phyloP scores from a whole-genome alignment of 2,329 filamentous ascomycete species.

The Colletotrichum tamarilloi region DNA sequence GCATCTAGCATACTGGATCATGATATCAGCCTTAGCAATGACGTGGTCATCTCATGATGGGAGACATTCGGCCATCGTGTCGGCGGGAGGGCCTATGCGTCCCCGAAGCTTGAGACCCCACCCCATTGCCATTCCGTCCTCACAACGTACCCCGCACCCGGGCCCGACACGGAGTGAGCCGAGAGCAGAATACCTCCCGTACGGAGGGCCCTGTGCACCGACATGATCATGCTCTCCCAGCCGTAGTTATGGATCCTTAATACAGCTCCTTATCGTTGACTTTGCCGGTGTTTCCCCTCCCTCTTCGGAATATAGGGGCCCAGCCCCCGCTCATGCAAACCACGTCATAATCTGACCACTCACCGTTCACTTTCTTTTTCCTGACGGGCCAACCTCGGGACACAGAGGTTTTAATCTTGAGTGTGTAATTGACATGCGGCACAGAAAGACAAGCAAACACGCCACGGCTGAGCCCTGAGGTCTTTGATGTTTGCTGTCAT shows the following conservation, averaged over 20 bases:
- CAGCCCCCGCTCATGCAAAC: not conserved
- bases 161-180: not conserved
- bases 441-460: not conserved
- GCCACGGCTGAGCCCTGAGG: not conserved
- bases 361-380: slow-evolving; percentile 25
- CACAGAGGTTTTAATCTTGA: not conserved
- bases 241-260: not conserved
- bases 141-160: not conserved
- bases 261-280: not conserved
- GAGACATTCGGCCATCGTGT: not conserved
- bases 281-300: not conserved
- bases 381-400: not conserved
- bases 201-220: not conserved
- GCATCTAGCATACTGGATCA: not conserved
- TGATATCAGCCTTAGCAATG: slow-evolving; percentile 5
- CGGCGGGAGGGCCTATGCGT: slow-evolving; percentile 14
- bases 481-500: not conserved
- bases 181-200: not conserved
- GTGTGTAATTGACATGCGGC: not conserved
- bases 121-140: not conserved
- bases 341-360: slow-evolving; percentile 24
- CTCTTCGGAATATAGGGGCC: not conserved
- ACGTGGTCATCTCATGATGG: not conserved
- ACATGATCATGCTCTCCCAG: not conserved
- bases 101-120: not conserved